Evolutionary conservation across 768 basidiomycete species (phyloP).

Genomic region (Chalciporus piperatus): DNA sequence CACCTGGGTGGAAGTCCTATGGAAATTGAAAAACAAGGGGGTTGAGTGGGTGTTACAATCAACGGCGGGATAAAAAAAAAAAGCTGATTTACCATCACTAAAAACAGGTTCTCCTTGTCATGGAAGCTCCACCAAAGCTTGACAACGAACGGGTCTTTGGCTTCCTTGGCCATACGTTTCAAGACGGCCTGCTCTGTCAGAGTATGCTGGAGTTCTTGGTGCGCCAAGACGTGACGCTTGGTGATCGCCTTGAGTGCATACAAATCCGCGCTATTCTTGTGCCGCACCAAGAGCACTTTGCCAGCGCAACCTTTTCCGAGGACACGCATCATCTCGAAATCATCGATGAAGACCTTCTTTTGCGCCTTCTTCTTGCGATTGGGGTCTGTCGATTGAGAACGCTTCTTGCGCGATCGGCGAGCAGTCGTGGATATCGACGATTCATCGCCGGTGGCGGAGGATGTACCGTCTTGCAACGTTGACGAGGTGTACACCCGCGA

Average conservation of each 20-base stretch:
- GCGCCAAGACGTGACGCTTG: constrained; percentile 93
- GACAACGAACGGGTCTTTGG: constrained; percentile 91
- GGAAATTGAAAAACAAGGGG: constrained; percentile 11
- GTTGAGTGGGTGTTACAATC: constrained; percentile 9
- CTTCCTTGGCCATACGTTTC: constrained; percentile 88
- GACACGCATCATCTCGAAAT: constrained; percentile 97
- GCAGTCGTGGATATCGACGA: constrained; percentile 65
- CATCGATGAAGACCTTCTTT: constrained; percentile 77
- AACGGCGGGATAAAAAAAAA: constrained; percentile 17
- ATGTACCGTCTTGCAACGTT: constrained; percentile 46
- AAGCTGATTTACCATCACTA: constrained; percentile 75
- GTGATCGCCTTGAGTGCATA: constrained; percentile 98
- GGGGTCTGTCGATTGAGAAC: constrained; percentile 47
- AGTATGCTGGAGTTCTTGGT: constrained; percentile 95
- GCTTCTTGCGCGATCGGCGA: constrained; percentile 50
- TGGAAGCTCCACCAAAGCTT: constrained; percentile 98
- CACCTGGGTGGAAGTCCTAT: constrained; percentile 92
- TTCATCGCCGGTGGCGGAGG: constrained; percentile 66
- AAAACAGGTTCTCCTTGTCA: constrained; percentile 94
- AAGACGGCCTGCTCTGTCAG: constrained; percentile 95
- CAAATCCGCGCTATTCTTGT: constrained; percentile 66
- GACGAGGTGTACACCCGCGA: constrained; percentile 60
- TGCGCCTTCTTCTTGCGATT: constrained; percentile 50
- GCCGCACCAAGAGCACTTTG: constrained; percentile 88
- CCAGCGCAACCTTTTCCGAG: constrained; percentile 97